Evolutionary conservation across 75 land plant genomes (phyloP).

Genomic region (Sequoiadendron giganteum): DNA sequence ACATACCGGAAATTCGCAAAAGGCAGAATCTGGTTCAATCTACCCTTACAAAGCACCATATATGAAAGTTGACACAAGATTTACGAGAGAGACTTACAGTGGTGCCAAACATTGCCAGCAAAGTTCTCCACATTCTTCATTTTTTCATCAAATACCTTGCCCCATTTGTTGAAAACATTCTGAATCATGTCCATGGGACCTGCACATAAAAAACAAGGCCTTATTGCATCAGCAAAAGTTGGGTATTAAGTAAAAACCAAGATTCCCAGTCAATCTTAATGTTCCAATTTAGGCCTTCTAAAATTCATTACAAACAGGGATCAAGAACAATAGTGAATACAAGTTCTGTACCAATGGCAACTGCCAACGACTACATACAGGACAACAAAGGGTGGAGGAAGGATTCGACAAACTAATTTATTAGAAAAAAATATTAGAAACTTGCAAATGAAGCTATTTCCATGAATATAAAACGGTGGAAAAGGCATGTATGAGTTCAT

Average conservation of each 20-base stretch:
- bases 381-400: neutral
- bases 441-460: too few species aligned
- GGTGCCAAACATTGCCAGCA: constrained; percentile 62
- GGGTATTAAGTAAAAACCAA: neutral
- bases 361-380: neutral
- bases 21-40: neutral
- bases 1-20: neutral
- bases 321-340: too few species aligned
- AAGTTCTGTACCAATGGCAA: too few species aligned
- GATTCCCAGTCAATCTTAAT: neutral
- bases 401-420: neutral
- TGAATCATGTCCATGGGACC: constrained; percentile 37
- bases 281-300: neutral
- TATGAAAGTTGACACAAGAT: neutral
- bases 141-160: constrained; percentile 28
- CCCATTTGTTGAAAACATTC: constrained; percentile 28
- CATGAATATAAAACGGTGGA: too few species aligned
- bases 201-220: neutral
- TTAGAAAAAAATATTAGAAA: too few species aligned
- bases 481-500: too few species aligned
- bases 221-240: neutral
- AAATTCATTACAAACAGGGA: neutral
- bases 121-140: constrained; percentile 40
- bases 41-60: neutral
- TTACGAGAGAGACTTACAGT: constrained; percentile 35